Conservation (phyloP, 129 eudicot genomes). For the Chrysanthemum seticuspe region DNA sequence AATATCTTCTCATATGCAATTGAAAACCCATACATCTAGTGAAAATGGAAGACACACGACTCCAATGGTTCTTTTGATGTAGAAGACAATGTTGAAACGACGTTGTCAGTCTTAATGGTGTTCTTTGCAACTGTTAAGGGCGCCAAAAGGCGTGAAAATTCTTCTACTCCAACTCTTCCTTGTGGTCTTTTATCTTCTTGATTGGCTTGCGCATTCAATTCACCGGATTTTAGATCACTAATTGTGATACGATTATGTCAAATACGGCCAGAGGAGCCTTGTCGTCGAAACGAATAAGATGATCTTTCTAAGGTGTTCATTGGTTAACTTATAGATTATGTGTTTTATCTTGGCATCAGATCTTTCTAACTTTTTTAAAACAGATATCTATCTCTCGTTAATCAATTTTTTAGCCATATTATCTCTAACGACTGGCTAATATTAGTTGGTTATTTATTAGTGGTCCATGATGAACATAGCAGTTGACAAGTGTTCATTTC, state of each 20-base stretch:
- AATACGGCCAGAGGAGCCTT: conserved; percentile 67
- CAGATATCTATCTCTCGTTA: background rate
- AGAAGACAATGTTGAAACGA: conserved; percentile 15
- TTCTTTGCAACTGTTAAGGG: background rate
- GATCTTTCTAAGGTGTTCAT: conserved; percentile 65
- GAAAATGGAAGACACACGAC: conserved; percentile 38
- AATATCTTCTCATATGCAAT: conserved; percentile 9
- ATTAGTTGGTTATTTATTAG: conserved; percentile 12
- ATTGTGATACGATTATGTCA: conserved; percentile 39
- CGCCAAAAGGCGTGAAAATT: background rate
- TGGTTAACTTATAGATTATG: background rate
- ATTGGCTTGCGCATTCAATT: conserved; percentile 8
- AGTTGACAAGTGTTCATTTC: background rate
- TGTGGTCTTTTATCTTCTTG: conserved; percentile 5
- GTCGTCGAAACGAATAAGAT: conserved; percentile 58
- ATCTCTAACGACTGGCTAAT: background rate
- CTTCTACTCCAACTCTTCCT: background rate
- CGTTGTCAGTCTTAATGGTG: background rate
- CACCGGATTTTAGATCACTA: conserved; percentile 22
- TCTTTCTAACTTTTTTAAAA: background rate
- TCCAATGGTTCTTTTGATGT: conserved; percentile 28
- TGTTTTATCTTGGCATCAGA: background rate
- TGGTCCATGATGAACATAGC: conserved; percentile 1
- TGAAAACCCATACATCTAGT: conserved; percentile 37
- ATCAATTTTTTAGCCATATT: background rate